Percentiles rank a stretch among this genome's conserved stretches.
These are phyloP conservation scores for Beauveria brongniartii DNA, from an alignment of 2,329 filamentous ascomycete species.

Conservation along the genomic window DNA sequence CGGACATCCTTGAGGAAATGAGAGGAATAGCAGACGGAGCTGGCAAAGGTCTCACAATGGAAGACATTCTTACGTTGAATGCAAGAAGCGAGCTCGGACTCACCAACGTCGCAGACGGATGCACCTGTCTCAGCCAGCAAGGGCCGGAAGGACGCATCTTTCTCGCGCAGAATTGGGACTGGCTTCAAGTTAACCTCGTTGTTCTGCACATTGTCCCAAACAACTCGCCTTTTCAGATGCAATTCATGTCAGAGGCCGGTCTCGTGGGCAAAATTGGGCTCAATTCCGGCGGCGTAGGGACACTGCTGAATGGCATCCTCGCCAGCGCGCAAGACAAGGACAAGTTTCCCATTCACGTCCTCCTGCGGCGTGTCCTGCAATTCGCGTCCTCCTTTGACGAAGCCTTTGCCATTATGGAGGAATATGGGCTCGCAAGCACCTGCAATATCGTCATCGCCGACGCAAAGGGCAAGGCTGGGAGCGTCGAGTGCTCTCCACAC, in stretches of 20 bases:
- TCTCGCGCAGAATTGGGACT: constrained; percentile 8
- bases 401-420: neutral
- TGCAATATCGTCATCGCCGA: neutral
- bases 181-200: neutral
- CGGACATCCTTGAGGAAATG: neutral
- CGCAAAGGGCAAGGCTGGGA: neutral
- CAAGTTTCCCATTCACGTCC: neutral
- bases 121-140: neutral
- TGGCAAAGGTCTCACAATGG: neutral
- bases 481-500: neutral
- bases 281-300: neutral
- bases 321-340: neutral
- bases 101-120: constrained; percentile 2
- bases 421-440: neutral
- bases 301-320: constrained; percentile 2
- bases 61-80: neutral
- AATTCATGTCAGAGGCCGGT: neutral
- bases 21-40: neutral
- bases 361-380: neutral
- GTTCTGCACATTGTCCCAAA: neutral
- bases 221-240: neutral
- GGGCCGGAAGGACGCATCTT: neutral
- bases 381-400: constrained; percentile 2
- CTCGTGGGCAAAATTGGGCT: constrained; percentile 1
- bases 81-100: constrained; percentile 1